Evolutionary conservation across 768 basidiomycete genomes (phyloP).

Genomic region (Serendipita sp.): DNA sequence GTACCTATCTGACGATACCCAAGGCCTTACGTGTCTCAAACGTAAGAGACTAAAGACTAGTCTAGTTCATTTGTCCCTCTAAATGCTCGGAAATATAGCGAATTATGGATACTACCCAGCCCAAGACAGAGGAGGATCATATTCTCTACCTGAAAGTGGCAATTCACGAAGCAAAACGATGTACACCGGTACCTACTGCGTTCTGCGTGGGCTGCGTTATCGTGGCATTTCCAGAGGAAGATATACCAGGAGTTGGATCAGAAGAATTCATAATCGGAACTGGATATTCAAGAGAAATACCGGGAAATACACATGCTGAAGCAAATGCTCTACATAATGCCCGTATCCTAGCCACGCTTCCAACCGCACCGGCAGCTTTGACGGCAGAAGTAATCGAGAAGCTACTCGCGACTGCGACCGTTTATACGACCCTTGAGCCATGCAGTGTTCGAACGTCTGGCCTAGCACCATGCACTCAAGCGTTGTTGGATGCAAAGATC

Average conservation of each 20-base stretch:
- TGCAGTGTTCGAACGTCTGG: slow-evolving; percentile 85
- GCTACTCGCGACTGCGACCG: slow-evolving; percentile 45
- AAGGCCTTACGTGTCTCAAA: no score
- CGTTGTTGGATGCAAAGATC: slow-evolving; percentile 55
- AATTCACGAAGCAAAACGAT: slow-evolving; percentile 53
- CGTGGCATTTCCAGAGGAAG: slow-evolving; percentile 17
- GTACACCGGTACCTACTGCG: slow-evolving; percentile 50
- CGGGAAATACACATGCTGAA: slow-evolving; percentile 94
- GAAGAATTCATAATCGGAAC: slow-evolving; percentile 45
- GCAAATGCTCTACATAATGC: slow-evolving; percentile 80
- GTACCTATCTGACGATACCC: no score
- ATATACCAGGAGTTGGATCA: slow-evolving; percentile 23
- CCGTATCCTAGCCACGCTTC: slow-evolving; percentile 21
- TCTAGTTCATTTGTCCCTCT: no score
- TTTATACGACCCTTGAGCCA: slow-evolving; percentile 93
- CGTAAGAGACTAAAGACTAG: no score
- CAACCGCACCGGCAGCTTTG: not conserved
- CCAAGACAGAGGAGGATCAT: slow-evolving; percentile 13
- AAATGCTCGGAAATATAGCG: no score
- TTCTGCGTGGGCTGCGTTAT: slow-evolving; percentile 88
- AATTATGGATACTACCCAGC: no score
- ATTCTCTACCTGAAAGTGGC: slow-evolving; percentile 42
- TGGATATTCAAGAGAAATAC: slow-evolving; percentile 79
- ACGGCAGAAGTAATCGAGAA: slow-evolving; percentile 23
- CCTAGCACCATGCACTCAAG: slow-evolving; percentile 68